Evolutionary conservation across 768 basidiomycete genomes (phyloP).

Genomic region (Dacryopinax spathularia): DNA sequence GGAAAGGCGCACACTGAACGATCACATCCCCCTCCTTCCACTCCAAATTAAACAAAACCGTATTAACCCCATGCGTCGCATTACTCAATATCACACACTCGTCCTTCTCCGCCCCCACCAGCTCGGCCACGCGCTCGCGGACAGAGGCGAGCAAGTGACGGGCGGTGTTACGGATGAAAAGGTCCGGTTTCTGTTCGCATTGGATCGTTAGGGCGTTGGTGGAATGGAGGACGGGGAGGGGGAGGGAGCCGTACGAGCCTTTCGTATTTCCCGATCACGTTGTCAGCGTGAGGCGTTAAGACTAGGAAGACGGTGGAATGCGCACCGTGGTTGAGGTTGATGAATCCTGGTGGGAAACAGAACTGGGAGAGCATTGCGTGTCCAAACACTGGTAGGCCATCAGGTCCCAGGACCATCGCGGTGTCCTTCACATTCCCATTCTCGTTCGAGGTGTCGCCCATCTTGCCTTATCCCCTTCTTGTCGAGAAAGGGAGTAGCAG

Average conservation of each 20-base stretch:
- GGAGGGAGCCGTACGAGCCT: constrained; percentile 25
- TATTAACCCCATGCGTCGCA: constrained; percentile 51
- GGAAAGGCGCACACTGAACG: constrained; percentile 33
- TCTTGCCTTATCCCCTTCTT: neutral
- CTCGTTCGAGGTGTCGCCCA: neutral
- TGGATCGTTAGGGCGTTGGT: constrained; percentile 17
- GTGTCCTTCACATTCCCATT: neutral
- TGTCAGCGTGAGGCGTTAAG: no score
- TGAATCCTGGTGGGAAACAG: constrained; percentile 21
- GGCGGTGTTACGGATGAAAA: constrained; percentile 22
- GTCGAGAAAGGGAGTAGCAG: no score
- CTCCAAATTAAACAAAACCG: constrained; percentile 48
- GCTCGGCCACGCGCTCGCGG: constrained; percentile 17
- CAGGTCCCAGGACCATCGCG: no score
- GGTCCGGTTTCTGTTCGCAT: constrained; percentile 23
- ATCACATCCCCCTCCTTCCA: constrained; percentile 58
- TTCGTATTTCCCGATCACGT: no score
- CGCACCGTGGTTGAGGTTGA: constrained; percentile 27
- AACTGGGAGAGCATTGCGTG: constrained; percentile 23
- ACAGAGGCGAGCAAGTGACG: constrained; percentile 18
- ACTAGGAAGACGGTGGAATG: no score
- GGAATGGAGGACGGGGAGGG: constrained; percentile 21
- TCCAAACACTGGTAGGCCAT: constrained; percentile 19
- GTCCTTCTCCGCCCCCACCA: constrained; percentile 23
- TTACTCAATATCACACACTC: constrained; percentile 37